Percentiles rank a stretch among this genome's conserved stretches.
phyloP scores from a whole-genome alignment of 2,329 filamentous ascomycete species.

The Malbranchea zuffiana region DNA sequence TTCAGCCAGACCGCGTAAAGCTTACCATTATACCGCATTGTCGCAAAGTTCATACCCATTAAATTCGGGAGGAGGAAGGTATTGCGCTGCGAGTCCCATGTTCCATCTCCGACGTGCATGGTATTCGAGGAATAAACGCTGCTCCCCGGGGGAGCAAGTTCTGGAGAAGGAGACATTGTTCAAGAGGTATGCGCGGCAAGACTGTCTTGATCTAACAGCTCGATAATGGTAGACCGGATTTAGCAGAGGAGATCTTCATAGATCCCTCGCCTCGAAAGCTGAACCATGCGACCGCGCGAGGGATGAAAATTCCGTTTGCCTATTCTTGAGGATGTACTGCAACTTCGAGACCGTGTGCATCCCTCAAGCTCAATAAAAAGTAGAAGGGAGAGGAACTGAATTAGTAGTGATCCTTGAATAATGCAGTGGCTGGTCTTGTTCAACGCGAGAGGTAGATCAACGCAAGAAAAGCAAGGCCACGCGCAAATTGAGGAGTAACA shows the following conservation, averaged over 20 bases:
- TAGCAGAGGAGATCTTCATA: conserved; percentile 34
- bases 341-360: too few relatives aligned
- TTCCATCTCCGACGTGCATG: conserved; percentile 55
- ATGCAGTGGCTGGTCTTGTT: neutral
- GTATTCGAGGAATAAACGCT: conserved; percentile 52
- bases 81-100: conserved; percentile 52
- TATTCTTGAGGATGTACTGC: neutral
- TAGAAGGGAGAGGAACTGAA: too few relatives aligned
- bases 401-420: too few relatives aligned
- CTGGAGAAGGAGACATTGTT: conserved; percentile 28
- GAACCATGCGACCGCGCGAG: conserved; percentile 30
- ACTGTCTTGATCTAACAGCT: neutral
- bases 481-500: too few relatives aligned
- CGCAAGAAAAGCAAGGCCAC: neutral
- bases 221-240: conserved; percentile 16
- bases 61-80: conserved; percentile 55
- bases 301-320: neutral
- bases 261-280: conserved; percentile 35
- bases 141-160: conserved; percentile 47
- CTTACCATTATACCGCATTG: conserved; percentile 56
- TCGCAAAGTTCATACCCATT: conserved; percentile 54
- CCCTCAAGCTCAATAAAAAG: too few relatives aligned
- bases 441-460: neutral
- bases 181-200: neutral
- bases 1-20: neutral